Evolutionary conservation across 129 eudicot species (phyloP).

Genomic region (Flaveria trinervia): DNA sequence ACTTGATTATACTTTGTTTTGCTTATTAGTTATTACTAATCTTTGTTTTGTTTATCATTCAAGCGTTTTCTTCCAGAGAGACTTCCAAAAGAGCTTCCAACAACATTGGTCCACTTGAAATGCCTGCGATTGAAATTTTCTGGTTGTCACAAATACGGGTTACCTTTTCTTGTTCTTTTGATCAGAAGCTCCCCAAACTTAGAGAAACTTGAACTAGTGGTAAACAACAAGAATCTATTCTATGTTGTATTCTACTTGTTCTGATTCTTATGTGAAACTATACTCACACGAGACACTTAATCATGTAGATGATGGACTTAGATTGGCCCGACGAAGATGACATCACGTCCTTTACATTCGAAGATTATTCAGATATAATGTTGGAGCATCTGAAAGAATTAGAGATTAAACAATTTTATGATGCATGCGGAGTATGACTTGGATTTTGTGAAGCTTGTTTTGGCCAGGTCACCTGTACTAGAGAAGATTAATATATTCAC

Average conservation of each 20-base stretch:
- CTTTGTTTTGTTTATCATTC: not conserved
- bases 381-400: conserved; percentile 11
- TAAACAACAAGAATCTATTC: not conserved
- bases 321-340: too few relatives aligned
- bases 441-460: conserved; percentile 1
- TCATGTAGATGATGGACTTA: too few relatives aligned
- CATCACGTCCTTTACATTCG: not conserved
- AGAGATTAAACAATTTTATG: not conserved
- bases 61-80: not conserved
- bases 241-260: not conserved
- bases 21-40: not conserved
- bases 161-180: not conserved
- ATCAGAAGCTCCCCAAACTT: conserved; percentile 16
- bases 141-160: not conserved
- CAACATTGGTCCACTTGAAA: conserved; percentile 1
- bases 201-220: conserved; percentile 11
- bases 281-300: not conserved
- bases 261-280: not conserved
- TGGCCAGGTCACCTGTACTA: conserved; percentile 20
- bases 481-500: not conserved
- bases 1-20: not conserved
- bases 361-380: conserved; percentile 5
- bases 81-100: conserved; percentile 11
- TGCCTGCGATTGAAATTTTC: not conserved
- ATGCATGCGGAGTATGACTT: too few relatives aligned